Evolutionary conservation across 1,139 yeast genomes (phyloP).

Genomic region (Candida smagusa): DNA sequence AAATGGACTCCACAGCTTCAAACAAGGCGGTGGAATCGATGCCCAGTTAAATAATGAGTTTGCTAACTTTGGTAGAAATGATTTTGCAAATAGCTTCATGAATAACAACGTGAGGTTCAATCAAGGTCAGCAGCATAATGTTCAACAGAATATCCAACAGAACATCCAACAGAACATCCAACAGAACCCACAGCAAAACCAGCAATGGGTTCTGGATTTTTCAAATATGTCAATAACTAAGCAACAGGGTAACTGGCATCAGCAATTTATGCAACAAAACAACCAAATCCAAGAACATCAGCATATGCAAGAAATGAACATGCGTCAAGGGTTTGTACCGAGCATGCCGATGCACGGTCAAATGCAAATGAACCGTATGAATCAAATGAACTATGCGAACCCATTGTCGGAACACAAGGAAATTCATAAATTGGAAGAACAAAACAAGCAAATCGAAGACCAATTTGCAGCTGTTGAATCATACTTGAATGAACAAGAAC

Average conservation of each 20-base stretch:
- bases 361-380: constrained; percentile 2
- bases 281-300: constrained; percentile 11
- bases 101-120: constrained; percentile 11
- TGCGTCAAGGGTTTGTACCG: constrained; percentile 2
- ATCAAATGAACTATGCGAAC: not conserved
- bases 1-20: constrained; percentile 7
- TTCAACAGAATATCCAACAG: constrained; percentile 15
- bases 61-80: constrained; percentile 23
- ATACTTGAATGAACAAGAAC: constrained; percentile 21
- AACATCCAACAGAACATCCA: constrained; percentile 7
- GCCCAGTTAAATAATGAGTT: constrained; percentile 33
- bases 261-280: constrained; percentile 23
- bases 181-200: constrained; percentile 10
- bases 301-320: constrained; percentile 2
- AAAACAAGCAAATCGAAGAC: constrained; percentile 28
- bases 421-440: constrained; percentile 28
- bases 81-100: constrained; percentile 22
- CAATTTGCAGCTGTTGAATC: constrained; percentile 37
- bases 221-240: constrained; percentile 18
- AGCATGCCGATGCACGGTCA: constrained; percentile 2
- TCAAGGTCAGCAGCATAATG: constrained; percentile 6
- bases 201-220: constrained; percentile 35
- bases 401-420: constrained; percentile 27
- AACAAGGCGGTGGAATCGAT: constrained; percentile 17
- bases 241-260: constrained; percentile 23